These are phyloP conservation scores for Talaromyces proteolyticus DNA, from an alignment of 495 filamentous ascomycete species.

Conservation along the genomic window DNA sequence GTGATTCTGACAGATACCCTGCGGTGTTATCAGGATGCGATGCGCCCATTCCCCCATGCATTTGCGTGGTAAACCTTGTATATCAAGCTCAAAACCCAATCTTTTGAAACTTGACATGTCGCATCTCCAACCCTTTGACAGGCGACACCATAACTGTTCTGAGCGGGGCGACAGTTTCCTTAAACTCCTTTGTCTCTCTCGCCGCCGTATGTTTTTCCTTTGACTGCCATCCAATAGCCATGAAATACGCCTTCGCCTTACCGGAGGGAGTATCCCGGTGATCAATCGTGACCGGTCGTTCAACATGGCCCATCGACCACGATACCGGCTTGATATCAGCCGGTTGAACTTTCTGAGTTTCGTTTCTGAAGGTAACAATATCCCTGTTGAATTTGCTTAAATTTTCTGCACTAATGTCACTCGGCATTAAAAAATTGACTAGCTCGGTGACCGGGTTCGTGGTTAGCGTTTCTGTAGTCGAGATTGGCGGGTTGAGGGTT, in stretches of 20 bases:
- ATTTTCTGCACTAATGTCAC: constrained; percentile 16
- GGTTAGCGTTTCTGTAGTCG: constrained; percentile 23
- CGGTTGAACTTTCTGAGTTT: constrained; percentile 17
- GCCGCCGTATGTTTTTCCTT: constrained; percentile 44
- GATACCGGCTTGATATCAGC: constrained; percentile 27
- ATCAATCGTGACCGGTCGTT: constrained; percentile 30
- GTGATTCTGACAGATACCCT: background rate
- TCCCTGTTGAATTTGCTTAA: constrained; percentile 17
- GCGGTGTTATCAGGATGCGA: background rate
- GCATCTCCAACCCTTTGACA: constrained; percentile 33
- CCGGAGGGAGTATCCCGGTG: constrained; percentile 29
- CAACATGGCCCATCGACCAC: constrained; percentile 38
- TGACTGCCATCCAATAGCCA: constrained; percentile 48
- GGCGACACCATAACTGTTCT: constrained; percentile 28
- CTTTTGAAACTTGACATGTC: constrained; percentile 34
- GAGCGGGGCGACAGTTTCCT: constrained; percentile 27
- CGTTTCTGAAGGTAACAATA: constrained; percentile 25
- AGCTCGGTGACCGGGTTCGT: constrained; percentile 37
- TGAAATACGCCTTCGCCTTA: constrained; percentile 29
- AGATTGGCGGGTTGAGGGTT: constrained; percentile 25
- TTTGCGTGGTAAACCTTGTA: background rate
- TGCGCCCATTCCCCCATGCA: background rate
- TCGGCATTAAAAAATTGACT: constrained; percentile 23
- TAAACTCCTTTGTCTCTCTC: constrained; percentile 40
- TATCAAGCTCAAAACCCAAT: constrained; percentile 11